Conservation (phyloP, 371 early-diverging fungal genomes). For the Catenaria anguillulae region DNA sequence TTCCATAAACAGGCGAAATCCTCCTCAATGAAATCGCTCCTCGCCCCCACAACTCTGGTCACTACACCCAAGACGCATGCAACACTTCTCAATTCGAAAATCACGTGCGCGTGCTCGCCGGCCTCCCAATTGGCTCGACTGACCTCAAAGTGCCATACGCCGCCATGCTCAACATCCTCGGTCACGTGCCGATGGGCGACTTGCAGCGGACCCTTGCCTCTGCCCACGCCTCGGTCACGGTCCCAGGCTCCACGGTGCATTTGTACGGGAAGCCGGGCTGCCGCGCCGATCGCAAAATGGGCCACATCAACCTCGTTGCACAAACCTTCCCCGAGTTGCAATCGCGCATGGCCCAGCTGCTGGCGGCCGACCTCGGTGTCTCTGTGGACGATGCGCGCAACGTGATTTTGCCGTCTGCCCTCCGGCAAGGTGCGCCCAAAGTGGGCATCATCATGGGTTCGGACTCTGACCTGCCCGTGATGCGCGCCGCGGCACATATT, state of each 20-base stretch:
- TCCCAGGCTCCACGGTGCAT: constrained; percentile 79
- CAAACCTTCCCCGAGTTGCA: constrained; percentile 44
- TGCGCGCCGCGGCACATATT: constrained; percentile 77
- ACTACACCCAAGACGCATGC: constrained; percentile 94
- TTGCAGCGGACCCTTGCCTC: constrained; percentile 29
- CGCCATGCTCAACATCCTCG: constrained; percentile 88
- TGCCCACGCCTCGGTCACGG: constrained; percentile 37
- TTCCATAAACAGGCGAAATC: constrained; percentile 33
- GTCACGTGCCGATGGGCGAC: constrained; percentile 36
- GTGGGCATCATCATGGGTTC: constrained; percentile 96
- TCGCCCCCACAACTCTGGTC: constrained; percentile 96
- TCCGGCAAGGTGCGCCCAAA: constrained; percentile 38
- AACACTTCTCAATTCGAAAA: constrained; percentile 93
- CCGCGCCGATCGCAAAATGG: constrained; percentile 86
- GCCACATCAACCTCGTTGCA: constrained; percentile 84
- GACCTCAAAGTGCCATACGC: constrained; percentile 75
- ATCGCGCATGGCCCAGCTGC: not conserved
- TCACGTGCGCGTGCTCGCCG: constrained; percentile 84
- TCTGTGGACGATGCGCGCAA: not conserved
- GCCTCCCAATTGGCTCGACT: constrained; percentile 81
- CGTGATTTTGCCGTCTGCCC: constrained; percentile 11
- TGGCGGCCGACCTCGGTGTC: constrained; percentile 30
- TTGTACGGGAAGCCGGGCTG: constrained; percentile 83
- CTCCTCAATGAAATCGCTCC: constrained; percentile 93
- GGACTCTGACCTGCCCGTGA: constrained; percentile 86